Base-by-base conservation (phyloP, 2,329 filamentous ascomycete species). In the Coccinonectria pachysandricola region DNA sequence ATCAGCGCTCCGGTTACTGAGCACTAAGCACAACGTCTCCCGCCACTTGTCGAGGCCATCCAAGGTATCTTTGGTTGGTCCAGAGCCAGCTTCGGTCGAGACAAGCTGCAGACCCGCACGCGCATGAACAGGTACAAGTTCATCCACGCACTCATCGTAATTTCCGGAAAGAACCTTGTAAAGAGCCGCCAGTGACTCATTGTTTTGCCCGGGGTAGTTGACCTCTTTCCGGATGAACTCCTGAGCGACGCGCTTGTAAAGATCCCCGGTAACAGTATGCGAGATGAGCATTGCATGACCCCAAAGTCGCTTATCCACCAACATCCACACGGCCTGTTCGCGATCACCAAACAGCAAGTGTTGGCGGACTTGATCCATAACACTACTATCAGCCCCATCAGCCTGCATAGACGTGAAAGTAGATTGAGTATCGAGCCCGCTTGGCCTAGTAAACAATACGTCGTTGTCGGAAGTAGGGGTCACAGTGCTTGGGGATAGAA, bases 201-300 rank as follows among this genome's bases (percentile, higher is more conserved):
- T 86, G 42, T 80, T 83, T 28, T 78, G 75, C 3, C 82, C 76
- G 4, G 78, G 63, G 27, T 79, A 79, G 50, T 91, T 92, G 29
- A 98, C 84, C 52, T 98, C 91, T 46, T 92, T 87, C 40, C 86
- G 79, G 11, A 98, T 80, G 46, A 98, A 98, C 46, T 98, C 91
- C 46, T 93, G 86, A 1, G 86, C 75, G 14, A 98, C 87, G 49
- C 92, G 83, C 52, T 86, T 92, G 71, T 92, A 96, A 3, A 92
- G 64, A 12, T 84, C 81, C 24, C 82, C 64, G 2, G 84, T 91
- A 57, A 93, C 53, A 0, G 75, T 76, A 34, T 75, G 71, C 2
- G 91, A 80, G 18, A 98, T 79, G 12, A 98, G 65, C 69, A 98
- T 81, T 3, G 91, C 92, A 53, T 98, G 92, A 3, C 85, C 91